phyloP scores from a whole-genome alignment of 2,329 filamentous ascomycete genomes.

The Byssochlamys sp. region DNA sequence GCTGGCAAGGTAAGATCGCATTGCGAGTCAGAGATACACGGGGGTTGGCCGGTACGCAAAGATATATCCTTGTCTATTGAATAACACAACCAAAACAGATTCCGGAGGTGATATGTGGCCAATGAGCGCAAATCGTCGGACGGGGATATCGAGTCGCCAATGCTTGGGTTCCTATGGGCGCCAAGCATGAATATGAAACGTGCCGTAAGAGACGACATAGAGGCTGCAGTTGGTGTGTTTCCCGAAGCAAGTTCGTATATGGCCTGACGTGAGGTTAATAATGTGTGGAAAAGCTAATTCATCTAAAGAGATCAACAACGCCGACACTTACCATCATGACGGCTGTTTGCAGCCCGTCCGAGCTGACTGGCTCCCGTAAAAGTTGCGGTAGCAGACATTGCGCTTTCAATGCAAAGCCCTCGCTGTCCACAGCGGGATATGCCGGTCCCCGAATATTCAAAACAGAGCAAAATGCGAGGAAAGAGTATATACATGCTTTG shows the following conservation, averaged over 20 bases:
- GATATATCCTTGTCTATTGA: slow-evolving; percentile 48
- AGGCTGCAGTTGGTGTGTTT: slow-evolving; percentile 37
- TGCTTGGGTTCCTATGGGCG: slow-evolving; percentile 28
- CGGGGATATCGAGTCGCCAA: slow-evolving; percentile 16
- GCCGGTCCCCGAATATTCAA: slow-evolving; percentile 10
- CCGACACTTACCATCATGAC: slow-evolving; percentile 39
- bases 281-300: neutral
- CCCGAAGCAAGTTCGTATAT: slow-evolving; percentile 40
- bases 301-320: neutral
- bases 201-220: slow-evolving; percentile 38
- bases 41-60: slow-evolving; percentile 45
- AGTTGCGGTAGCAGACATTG: slow-evolving; percentile 36
- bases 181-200: slow-evolving; percentile 44
- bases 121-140: slow-evolving; percentile 9
- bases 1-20: slow-evolving; percentile 45
- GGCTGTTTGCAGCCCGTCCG: slow-evolving; percentile 38
- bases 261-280: slow-evolving; percentile 17
- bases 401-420: slow-evolving; percentile 33
- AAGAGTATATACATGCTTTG: slow-evolving; percentile 42
- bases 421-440: slow-evolving; percentile 26
- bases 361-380: slow-evolving; percentile 32
- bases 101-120: slow-evolving; percentile 22
- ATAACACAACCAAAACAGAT: slow-evolving; percentile 49
- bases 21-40: slow-evolving; percentile 42
- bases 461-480: slow-evolving; percentile 33